Evolutionary conservation across 2,329 filamentous ascomycete species (phyloP).

Genomic region (Microsporum canis): DNA sequence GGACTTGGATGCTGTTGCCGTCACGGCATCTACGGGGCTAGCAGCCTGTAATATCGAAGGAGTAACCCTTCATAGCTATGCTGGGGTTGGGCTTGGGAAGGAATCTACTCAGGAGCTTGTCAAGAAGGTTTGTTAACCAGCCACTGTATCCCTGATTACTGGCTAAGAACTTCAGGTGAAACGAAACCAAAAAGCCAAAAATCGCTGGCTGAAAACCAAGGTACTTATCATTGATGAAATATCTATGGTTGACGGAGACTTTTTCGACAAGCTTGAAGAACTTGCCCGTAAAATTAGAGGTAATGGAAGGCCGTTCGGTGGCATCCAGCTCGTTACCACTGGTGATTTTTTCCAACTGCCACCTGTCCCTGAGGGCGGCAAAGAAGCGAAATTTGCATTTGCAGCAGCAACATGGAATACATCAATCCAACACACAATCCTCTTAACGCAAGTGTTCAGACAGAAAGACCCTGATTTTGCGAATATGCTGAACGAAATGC

Average conservation of each 20-base stretch:
- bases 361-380: constrained; percentile 70
- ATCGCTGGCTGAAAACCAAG: constrained; percentile 79
- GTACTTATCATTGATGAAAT: constrained; percentile 87
- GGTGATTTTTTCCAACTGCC: constrained; percentile 97
- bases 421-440: constrained; percentile 89
- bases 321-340: constrained; percentile 89
- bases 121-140: constrained; percentile 49
- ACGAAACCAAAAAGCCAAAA: constrained; percentile 74
- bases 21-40: constrained; percentile 90
- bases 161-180: constrained; percentile 45
- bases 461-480: constrained; percentile 87
- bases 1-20: constrained; percentile 74
- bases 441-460: constrained; percentile 88
- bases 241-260: constrained; percentile 94
- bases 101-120: constrained; percentile 69
- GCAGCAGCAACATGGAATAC: constrained; percentile 86
- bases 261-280: constrained; percentile 90
- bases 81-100: constrained; percentile 90
- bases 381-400: constrained; percentile 78
- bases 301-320: constrained; percentile 85
- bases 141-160: neutral
- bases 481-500: constrained; percentile 95
- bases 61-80: constrained; percentile 89
- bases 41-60: constrained; percentile 96
- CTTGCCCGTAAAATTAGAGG: constrained; percentile 78